These are phyloP conservation scores for Hemisphaericaspora xylanilytica DNA, from an alignment of 1,139 yeast species.

Conservation along the genomic window DNA sequence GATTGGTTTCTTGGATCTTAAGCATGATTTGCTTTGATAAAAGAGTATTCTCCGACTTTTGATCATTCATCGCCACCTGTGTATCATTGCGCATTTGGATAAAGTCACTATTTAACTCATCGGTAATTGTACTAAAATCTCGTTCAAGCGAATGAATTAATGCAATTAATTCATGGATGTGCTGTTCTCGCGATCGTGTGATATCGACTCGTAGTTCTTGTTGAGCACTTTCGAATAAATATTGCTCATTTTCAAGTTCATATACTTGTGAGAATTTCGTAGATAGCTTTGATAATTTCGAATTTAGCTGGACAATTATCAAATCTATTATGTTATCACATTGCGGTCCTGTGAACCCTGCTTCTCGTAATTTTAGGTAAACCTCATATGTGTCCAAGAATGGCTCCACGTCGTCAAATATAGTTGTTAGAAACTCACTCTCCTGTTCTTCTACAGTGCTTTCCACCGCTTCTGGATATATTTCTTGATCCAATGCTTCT, in stretches of 20 bases:
- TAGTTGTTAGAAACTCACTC: conserved; percentile 28
- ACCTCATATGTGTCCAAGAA: conserved; percentile 53
- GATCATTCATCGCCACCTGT: conserved; percentile 82
- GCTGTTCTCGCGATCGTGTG: conserved; percentile 67
- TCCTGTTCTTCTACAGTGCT: not conserved
- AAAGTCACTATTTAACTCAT: conserved; percentile 71
- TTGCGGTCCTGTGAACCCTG: conserved; percentile 56
- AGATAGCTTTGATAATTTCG: conserved; percentile 56
- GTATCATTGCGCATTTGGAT: conserved; percentile 70
- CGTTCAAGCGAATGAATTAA: conserved; percentile 70
- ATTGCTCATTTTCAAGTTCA: conserved; percentile 82
- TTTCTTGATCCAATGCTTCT: conserved; percentile 2
- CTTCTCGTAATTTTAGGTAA: conserved; percentile 34
- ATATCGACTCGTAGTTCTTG: conserved; percentile 83
- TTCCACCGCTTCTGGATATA: conserved; percentile 1
- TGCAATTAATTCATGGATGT: conserved; percentile 65
- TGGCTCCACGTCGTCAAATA: conserved; percentile 46
- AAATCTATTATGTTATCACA: conserved; percentile 52
- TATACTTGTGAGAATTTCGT: conserved; percentile 60
- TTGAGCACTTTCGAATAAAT: conserved; percentile 89
- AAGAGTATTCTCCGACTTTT: conserved; percentile 79
- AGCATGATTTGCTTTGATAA: conserved; percentile 69
- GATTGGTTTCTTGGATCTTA: conserved; percentile 78
- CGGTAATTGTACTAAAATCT: conserved; percentile 67
- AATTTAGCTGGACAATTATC: conserved; percentile 48